Evolutionary conservation across 495 filamentous ascomycete genomes (phyloP), one percentile per base, ranked within the genome.

Genomic region (Elasticomyces elasticus): DNA sequence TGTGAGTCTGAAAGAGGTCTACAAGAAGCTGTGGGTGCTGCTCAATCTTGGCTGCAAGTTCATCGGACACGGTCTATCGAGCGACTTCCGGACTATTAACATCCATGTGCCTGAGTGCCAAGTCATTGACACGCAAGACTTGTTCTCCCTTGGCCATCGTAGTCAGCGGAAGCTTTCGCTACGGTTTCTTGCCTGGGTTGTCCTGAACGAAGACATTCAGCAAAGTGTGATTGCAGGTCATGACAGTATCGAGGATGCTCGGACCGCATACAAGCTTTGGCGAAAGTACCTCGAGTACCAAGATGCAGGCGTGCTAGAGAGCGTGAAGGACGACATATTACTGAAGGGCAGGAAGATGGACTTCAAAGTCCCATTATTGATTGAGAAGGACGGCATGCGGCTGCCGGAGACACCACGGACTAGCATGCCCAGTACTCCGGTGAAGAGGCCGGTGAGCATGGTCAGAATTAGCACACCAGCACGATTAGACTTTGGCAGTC

Each of bases 21-120:
- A 97, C 73, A 99, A 97, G 66, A 95, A 95, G 64, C 81, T 99
- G 26, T 99, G 92, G 92, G 77, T 97, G 12, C 79, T 99, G 7
- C 78, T 97, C 9, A 97, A 99, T 65, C 76, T 96, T 1, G 92
- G 94, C 26, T 94, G 87, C 69, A 74, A 85, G 42, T 99, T 99
- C 68, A 80, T 99, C 26, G 92, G 92, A 7, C 92, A 99, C 66
- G 88, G 89, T 9, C 71, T 99, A 23, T 81, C 82, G 45, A 89
- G 90, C 50, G 92, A 99, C 64, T 99, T 97, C 72, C 87, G 92
- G 33, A 92, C 89, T 47, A 94, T 95, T 71, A 96, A 99, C 66
- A 95, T 99, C 51, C 86, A 95, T 65, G 84, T 98, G 5, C 92
- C 94, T 1, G 88, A 87, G 66, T 69, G 77, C 27, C 92, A 99